Evolutionary conservation across 805 yeast genomes (phyloP), one percentile per base, ranked within the genome.

Genomic region (Kodamaea laetipori): DNA sequence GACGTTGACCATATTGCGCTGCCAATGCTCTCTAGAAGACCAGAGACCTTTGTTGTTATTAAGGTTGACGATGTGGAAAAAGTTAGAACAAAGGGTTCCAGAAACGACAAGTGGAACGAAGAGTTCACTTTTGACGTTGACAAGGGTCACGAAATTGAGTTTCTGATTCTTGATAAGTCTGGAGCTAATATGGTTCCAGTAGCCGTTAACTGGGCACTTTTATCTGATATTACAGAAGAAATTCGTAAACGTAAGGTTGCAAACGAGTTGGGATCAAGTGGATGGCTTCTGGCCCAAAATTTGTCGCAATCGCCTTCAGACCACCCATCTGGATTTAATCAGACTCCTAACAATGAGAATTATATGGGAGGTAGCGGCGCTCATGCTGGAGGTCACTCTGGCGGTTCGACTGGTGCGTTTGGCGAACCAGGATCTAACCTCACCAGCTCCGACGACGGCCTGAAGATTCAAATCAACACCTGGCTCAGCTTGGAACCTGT

Each of bases 401-500:
- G n/a, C n/a, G n/a, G n/a, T n/a, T n/a, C n/a, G n/a, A n/a, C n/a
- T n/a, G n/a, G n/a, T 12, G 31, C 15, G 6, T 6, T 19, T 3
- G 19, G 11, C 35, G 36, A n/a, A 16, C 12, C 41, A 4, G 13
- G 24, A 4, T 25, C 41, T 3, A 25, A 12, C 12, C 5, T 15
- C 9, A 5, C 6, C 4, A 34, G 16, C 16, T 19, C 15, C 16
- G 33, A 24, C 15, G 43, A 28, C 4, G 39, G 41, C 3, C 50
- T 54, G 24, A 54, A 63, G 39, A 49, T 81, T 18, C 74, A 73
- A 36, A 75, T 87, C 10, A 85, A 82, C 42, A 76, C 87, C 4
- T 94, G 98, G 98, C 86, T 88, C 58, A 82, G 85, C 44, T 71
- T 94, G 48, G 99, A 92, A 63, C 98, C 99, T 7, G 81, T 90